Percentiles rank a stretch among this genome's conserved stretches.
Evolutionary conservation across 345 rosid species (phyloP).

Genomic region (Ceriops tagal): DNA sequence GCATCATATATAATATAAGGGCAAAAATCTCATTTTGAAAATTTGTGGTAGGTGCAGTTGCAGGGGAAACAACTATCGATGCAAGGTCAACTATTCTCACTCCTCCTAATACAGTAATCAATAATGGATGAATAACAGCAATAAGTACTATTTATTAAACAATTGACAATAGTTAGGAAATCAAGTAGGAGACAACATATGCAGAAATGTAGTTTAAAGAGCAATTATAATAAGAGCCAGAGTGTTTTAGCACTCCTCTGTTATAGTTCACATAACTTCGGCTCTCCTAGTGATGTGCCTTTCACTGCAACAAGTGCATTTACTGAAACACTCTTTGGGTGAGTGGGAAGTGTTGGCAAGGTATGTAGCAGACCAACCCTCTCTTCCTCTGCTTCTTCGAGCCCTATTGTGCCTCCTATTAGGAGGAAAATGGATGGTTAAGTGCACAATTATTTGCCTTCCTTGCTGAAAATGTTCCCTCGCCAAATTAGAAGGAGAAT

Average conservation of each 20-base stretch:
- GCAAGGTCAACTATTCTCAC: not conserved
- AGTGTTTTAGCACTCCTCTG: not conserved
- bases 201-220: too few species aligned
- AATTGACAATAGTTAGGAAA: too few species aligned
- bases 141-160: not conserved
- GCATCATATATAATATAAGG: too few species aligned
- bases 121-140: not conserved
- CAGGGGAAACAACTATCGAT: too few species aligned
- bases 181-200: too few species aligned
- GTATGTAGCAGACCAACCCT: conserved; percentile 88
- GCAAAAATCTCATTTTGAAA: not conserved
- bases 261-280: conserved; percentile 50
- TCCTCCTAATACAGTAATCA: not conserved
- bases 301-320: conserved; percentile 88
- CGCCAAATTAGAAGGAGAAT: not conserved
- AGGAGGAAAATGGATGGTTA: conserved; percentile 6
- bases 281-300: conserved; percentile 96
- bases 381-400: conserved; percentile 96
- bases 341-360: conserved; percentile 85
- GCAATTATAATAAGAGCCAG: not conserved
- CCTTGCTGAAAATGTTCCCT: not conserved
- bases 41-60: too few species aligned
- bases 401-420: conserved; percentile 95
- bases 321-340: conserved; percentile 98
- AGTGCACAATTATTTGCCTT: not conserved